A percentile compares a stretch with the other conserved stretches of the same genome.
Evolutionary conservation across 2,329 filamentous ascomycete species (phyloP).

Genomic region (Leptosphaerulina australis): DNA sequence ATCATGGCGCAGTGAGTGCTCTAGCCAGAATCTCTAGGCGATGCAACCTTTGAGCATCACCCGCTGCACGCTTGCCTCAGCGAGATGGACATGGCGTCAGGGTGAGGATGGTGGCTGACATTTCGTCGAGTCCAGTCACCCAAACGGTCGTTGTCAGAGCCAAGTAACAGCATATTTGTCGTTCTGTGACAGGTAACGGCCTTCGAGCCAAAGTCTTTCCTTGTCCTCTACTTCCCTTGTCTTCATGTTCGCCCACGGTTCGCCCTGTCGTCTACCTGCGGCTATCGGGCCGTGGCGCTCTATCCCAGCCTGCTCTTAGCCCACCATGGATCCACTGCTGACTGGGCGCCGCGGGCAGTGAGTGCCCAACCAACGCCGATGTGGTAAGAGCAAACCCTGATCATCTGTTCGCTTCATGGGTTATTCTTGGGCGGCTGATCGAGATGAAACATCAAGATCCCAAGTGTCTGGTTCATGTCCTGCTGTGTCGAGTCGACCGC

Average conservation of each 20-base stretch:
- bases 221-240: constrained; percentile 23
- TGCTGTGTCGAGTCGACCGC: constrained; percentile 47
- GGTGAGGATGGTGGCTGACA: constrained; percentile 21
- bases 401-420: constrained; percentile 47
- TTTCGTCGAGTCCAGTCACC: constrained; percentile 18
- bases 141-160: constrained; percentile 19
- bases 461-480: constrained; percentile 37
- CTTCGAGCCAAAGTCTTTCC: constrained; percentile 23
- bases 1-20: constrained; percentile 37
- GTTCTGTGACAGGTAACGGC: constrained; percentile 47
- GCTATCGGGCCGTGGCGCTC: constrained; percentile 44
- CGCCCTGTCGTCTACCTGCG: constrained; percentile 36
- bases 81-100: constrained; percentile 22
- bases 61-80: constrained; percentile 23
- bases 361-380: constrained; percentile 31
- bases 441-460: constrained; percentile 50
- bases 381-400: constrained; percentile 40
- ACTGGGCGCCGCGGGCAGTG: constrained; percentile 36
- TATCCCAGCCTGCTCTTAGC: constrained; percentile 33
- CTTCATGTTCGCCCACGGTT: constrained; percentile 29
- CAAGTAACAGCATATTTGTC: constrained; percentile 25
- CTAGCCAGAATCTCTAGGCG: constrained; percentile 31
- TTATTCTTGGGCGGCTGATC: constrained; percentile 46
- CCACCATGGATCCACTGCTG: constrained; percentile 30
- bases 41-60: constrained; percentile 37